Conservation (phyloP, 164 flowering plant species). For the Buxus sempervirens region DNA sequence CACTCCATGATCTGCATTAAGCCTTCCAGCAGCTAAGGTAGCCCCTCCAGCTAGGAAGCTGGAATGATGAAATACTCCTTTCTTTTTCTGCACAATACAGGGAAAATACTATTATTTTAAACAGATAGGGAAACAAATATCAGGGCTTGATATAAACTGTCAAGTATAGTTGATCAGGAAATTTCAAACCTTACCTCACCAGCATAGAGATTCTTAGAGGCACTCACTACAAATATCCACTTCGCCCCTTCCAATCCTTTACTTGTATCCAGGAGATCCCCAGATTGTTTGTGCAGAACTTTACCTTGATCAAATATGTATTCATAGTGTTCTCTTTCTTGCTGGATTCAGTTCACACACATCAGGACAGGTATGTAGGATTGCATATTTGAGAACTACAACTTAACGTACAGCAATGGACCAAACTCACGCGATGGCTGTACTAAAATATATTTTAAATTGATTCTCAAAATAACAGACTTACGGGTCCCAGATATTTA, state of each 20-base stretch:
- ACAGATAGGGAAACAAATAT: neutral
- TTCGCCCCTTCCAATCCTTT: slow-evolving; percentile 35
- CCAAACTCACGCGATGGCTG: neutral
- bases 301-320: slow-evolving; percentile 56
- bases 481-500: slow-evolving; percentile 92
- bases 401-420: neutral
- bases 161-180: neutral
- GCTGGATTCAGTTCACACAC: slow-evolving; percentile 34
- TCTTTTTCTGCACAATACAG: slow-evolving; percentile 58
- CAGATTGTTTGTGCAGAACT: slow-evolving; percentile 52
- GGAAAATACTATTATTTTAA: neutral
- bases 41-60: slow-evolving; percentile 95
- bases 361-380: neutral
- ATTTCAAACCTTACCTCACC: slow-evolving; percentile 54
- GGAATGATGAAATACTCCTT: slow-evolving; percentile 87
- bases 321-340: slow-evolving; percentile 75
- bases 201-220: slow-evolving; percentile 67
- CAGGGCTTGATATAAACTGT: neutral
- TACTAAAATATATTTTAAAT: no score
- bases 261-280: slow-evolving; percentile 52
- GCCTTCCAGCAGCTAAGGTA: slow-evolving; percentile 85
- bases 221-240: slow-evolving; percentile 93
- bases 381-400: neutral
- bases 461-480: slow-evolving; percentile 14
- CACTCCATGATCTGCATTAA: slow-evolving; percentile 53